A percentile compares a stretch with the other conserved stretches of the same genome.
These are phyloP conservation scores for Penicillium pulvis DNA, from an alignment of 495 filamentous ascomycete genomes.

Conservation along the genomic window DNA sequence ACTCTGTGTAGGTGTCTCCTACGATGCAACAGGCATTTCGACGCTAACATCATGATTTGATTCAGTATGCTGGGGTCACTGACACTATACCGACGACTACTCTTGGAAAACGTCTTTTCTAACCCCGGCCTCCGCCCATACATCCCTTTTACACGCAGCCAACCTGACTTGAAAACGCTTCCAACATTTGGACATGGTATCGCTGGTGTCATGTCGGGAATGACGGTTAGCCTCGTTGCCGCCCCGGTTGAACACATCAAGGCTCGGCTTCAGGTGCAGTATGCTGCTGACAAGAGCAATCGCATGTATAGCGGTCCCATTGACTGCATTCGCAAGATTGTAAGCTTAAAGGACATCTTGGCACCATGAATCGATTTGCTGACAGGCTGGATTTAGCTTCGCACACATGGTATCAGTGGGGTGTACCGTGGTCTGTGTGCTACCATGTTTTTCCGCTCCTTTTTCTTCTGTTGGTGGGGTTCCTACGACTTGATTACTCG, in stretches of 20 bases:
- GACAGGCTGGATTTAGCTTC: conserved; percentile 33
- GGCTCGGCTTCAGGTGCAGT: conserved; percentile 90
- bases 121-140: conserved; percentile 46
- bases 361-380: not conserved
- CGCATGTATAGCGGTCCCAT: conserved; percentile 83
- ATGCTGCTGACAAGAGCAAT: conserved; percentile 70
- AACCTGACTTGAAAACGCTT: conserved; percentile 49
- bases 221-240: conserved; percentile 88
- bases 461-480: conserved; percentile 98
- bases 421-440: conserved; percentile 83
- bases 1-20: conserved; percentile 62
- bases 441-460: conserved; percentile 84
- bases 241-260: conserved; percentile 97
- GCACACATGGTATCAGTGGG: conserved; percentile 71
- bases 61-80: conserved; percentile 85
- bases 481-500: conserved; percentile 83
- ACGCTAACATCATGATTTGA: not conserved
- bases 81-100: conserved; percentile 79
- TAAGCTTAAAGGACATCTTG: conserved; percentile 28
- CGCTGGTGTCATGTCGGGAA: conserved; percentile 83
- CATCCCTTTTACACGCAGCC: conserved; percentile 35
- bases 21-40: not conserved
- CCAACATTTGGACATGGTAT: conserved; percentile 81
- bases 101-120: conserved; percentile 78
- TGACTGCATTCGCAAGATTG: conserved; percentile 75